Evolutionary conservation across 805 yeast genomes (phyloP).

Genomic region (Allodekkera sacchari): DNA sequence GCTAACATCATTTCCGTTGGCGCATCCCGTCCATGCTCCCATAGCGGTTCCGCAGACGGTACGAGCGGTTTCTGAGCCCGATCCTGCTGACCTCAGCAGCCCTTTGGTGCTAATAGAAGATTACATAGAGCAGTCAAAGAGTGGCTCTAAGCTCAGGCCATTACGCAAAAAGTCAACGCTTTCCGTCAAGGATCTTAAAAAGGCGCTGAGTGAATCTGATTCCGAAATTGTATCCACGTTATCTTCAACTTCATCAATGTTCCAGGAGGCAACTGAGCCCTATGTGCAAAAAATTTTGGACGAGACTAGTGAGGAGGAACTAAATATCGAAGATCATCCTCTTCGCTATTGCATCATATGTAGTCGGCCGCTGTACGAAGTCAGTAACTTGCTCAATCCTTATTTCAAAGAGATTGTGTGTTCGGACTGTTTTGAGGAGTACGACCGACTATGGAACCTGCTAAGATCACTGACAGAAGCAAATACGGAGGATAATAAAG

Average conservation of each 20-base stretch:
- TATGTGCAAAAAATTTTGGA: slow-evolving; percentile 13
- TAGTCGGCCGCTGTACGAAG: slow-evolving; percentile 59
- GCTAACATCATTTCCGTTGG: slow-evolving; percentile 43
- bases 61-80: slow-evolving; percentile 4
- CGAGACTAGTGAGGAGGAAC: too few species aligned
- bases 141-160: background rate
- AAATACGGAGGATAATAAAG: slow-evolving; percentile 1
- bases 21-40: slow-evolving; percentile 32
- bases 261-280: slow-evolving; percentile 12
- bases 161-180: slow-evolving; percentile 18
- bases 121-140: slow-evolving; percentile 29
- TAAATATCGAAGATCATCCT: slow-evolving; percentile 17
- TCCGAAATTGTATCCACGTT: slow-evolving; percentile 1
- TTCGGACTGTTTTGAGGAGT: slow-evolving; percentile 46
- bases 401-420: slow-evolving; percentile 50
- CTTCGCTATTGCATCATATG: slow-evolving; percentile 57
- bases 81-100: slow-evolving; percentile 1
- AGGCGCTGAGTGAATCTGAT: slow-evolving; percentile 15
- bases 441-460: slow-evolving; percentile 16
- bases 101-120: slow-evolving; percentile 44
- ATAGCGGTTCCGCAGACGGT: slow-evolving; percentile 6
- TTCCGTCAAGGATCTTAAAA: slow-evolving; percentile 27
- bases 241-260: too few species aligned
- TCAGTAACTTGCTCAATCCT: slow-evolving; percentile 30
- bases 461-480: slow-evolving; percentile 8